These are phyloP conservation scores for Eimeria falciformis DNA, from an alignment of 169 alveolate genomes.

Conservation along the genomic window DNA sequence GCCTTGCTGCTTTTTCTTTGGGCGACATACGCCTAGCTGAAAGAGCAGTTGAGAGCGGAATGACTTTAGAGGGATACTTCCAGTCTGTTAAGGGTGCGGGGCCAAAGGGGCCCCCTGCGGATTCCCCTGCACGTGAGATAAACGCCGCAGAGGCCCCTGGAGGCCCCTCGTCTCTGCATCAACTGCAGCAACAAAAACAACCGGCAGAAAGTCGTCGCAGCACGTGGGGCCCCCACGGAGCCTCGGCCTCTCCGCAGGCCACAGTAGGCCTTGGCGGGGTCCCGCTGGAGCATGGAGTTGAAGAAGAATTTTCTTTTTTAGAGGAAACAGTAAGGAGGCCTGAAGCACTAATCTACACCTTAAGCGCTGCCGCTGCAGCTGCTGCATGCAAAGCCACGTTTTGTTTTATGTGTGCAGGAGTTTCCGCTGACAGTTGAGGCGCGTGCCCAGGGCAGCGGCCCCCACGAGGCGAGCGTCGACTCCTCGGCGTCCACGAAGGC, in stretches of 20 bases:
- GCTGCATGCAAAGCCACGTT: neutral
- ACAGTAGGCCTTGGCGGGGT: constrained; percentile 42
- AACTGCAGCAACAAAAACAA: neutral
- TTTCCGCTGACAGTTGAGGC: neutral
- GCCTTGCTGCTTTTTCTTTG: constrained; percentile 4
- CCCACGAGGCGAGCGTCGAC: neutral
- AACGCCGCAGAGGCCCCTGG: neutral
- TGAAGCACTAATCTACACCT: too few species aligned
- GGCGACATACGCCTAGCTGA: constrained; percentile 58
- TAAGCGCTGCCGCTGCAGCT: constrained; percentile 5
- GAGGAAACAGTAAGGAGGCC: neutral
- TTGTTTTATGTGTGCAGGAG: neutral
- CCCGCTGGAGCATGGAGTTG: constrained; percentile 28
- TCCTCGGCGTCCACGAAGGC: neutral
- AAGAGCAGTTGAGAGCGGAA: constrained; percentile 32
- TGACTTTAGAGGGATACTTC: neutral
- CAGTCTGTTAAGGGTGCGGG: constrained; percentile 2
- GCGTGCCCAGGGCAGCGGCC: neutral
- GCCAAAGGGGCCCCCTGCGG: neutral
- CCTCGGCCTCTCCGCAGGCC: neutral
- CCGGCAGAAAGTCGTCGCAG: neutral
- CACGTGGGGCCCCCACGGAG: neutral
- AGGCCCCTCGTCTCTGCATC: neutral
- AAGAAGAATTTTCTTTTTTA: constrained; percentile 30
- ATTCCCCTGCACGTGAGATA: neutral